Base-by-base conservation (phyloP, 1,284 basidiomycete species). In the Termitomyces sp. region DNA sequence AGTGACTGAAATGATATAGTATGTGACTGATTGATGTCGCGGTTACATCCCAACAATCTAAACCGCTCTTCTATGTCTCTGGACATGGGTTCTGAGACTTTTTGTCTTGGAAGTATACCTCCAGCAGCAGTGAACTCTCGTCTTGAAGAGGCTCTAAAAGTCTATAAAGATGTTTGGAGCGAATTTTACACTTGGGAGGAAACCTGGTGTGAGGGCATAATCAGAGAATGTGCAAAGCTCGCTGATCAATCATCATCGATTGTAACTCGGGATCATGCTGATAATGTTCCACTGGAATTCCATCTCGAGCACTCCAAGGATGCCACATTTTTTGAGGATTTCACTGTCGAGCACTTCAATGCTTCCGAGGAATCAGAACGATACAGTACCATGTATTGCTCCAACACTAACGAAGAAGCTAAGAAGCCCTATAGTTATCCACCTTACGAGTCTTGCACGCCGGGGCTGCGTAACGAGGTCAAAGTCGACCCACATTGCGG, bases 141-240 rank as follows among this genome's bases (percentile, higher is more conserved):
- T 26, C 30, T 54, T 12, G 31, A 49, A n/a, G 13, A 45, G 28
- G 61, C 56, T 13, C 44, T 60, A 9, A 30, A 51, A 21, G 49
- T 61, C 21, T 63, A 62, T 49, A 50, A 31, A 40, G 30, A 52
- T 3, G 41, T 52, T 26, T 63, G 62, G 62, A 24, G 49, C n/a
- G 57, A 56, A 19, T 63, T 60, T 34, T 63, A 63, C 28, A 19
- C 19, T 5, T 62, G 61, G 61, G 62, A 63, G 49, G 19, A 50
- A 17, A 30, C 38, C 1, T 50, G 46, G 5, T 63, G 58, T 39
- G 46, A 13, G 12, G 50, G 39, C 28, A 33, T 40, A 12, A 52
- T 63, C 28, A 33, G 48, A 28, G 53, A 43, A 13, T 57, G 55
- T 19, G 53, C 54, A 28, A 28, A 53, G 43, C 53, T 52, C 21